A percentile compares a stretch with the other conserved stretches of the same genome.
Evolutionary conservation across 2,329 filamentous ascomycete species (phyloP).

Genomic region (Colletotrichum sp.): DNA sequence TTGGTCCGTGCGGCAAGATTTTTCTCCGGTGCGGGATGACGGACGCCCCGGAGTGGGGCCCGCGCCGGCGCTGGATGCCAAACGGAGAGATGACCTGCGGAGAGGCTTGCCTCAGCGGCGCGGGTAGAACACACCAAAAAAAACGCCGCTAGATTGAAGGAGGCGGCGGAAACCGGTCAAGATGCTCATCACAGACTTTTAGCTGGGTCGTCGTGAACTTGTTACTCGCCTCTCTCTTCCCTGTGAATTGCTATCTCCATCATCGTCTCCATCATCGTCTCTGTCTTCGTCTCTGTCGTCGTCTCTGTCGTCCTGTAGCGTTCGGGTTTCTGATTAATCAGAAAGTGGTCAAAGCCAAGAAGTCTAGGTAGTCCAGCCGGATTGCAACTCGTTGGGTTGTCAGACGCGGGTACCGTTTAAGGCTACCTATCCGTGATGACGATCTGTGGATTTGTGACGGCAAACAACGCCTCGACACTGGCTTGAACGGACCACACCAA

Average conservation of each 20-base stretch:
- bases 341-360: too few species aligned
- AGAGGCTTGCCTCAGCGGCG: neutral
- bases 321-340: too few species aligned
- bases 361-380: too few species aligned
- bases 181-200: neutral
- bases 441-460: neutral
- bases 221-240: too few species aligned
- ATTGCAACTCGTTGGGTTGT: too few species aligned
- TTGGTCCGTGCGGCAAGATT: neutral
- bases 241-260: too few species aligned
- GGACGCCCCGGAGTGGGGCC: neutral
- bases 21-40: neutral
- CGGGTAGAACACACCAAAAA: neutral
- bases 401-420: too few species aligned
- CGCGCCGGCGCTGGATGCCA: neutral
- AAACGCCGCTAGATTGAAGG: neutral
- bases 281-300: too few species aligned
- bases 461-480: rapidly evolving
- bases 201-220: neutral
- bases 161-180: neutral
- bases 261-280: too few species aligned
- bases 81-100: neutral
- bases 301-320: too few species aligned
- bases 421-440: too few species aligned
- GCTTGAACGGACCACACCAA: neutral